Evolutionary conservation across 2,329 filamentous ascomycete genomes (phyloP).

Genomic region (Coniochaeta sp.): DNA sequence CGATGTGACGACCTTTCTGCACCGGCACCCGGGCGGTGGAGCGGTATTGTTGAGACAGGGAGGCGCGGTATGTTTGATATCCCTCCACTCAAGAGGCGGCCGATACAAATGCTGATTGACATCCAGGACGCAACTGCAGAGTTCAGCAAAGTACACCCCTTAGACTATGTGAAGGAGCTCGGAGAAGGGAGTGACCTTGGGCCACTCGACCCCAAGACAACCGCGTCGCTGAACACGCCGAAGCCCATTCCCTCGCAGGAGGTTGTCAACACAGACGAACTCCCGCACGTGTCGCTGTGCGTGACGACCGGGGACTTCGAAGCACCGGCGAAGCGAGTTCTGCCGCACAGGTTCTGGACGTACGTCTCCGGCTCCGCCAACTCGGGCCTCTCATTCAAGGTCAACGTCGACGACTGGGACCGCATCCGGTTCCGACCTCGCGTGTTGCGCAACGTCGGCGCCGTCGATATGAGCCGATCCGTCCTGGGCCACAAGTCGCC

Average conservation of each 20-base stretch:
- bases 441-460: slow-evolving; percentile 20
- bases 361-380: slow-evolving; percentile 22
- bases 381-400: slow-evolving; percentile 20
- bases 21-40: slow-evolving; percentile 22
- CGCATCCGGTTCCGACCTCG: slow-evolving; percentile 22
- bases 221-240: slow-evolving; percentile 14
- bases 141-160: slow-evolving; percentile 22
- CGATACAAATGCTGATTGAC: neutral
- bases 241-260: slow-evolving; percentile 2
- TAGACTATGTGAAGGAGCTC: slow-evolving; percentile 21
- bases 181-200: slow-evolving; percentile 21
- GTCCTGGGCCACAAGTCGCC: slow-evolving; percentile 17
- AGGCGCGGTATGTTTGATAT: slow-evolving; percentile 18
- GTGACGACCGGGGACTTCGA: slow-evolving; percentile 41
- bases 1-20: slow-evolving; percentile 29
- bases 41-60: slow-evolving; percentile 21
- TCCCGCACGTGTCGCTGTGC: slow-evolving; percentile 20
- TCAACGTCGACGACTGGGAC: slow-evolving; percentile 20
- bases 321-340: slow-evolving; percentile 40
- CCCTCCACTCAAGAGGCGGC: neutral
- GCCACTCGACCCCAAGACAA: slow-evolving; percentile 17
- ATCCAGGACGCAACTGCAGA: slow-evolving; percentile 23
- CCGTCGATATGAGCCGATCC: slow-evolving; percentile 12
- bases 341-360: slow-evolving; percentile 48
- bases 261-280: slow-evolving; percentile 9